A percentile compares a stretch with the other conserved stretches of the same genome.
These are phyloP conservation scores for Haplosporangium sp. DNA, from an alignment of 371 early-diverging fungal species.

Conservation along the genomic window DNA sequence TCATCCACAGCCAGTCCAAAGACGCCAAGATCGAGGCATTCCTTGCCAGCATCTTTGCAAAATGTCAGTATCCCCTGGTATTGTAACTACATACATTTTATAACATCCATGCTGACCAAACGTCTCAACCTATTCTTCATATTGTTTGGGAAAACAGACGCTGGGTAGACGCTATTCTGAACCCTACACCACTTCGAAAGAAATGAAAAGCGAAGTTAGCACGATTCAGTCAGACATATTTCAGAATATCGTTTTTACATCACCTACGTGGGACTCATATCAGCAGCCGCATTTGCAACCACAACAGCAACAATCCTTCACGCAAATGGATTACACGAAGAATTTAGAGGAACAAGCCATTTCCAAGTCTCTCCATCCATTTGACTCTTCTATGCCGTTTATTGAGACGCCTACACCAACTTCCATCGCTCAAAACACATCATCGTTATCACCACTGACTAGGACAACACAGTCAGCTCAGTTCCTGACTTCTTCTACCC, in stretches of 20 bases:
- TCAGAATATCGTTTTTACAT: conserved; percentile 1
- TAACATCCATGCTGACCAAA: background rate
- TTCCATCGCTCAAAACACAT: background rate
- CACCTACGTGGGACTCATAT: background rate
- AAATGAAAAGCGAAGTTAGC: background rate
- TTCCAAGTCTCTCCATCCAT: conserved; percentile 14
- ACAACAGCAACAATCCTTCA: background rate
- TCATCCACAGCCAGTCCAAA: background rate
- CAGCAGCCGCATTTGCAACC: background rate
- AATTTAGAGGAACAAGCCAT: background rate
- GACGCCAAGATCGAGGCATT: background rate
- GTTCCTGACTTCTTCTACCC: conserved; percentile 2
- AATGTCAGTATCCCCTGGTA: conserved; percentile 5
- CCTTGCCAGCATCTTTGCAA: conserved; percentile 3
- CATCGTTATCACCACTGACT: background rate
- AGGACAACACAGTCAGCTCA: background rate
- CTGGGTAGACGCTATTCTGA: conserved; percentile 13
- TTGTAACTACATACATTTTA: no score
- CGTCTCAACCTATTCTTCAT: background rate
- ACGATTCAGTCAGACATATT: background rate
- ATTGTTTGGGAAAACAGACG: background rate
- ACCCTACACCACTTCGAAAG: conserved; percentile 8
- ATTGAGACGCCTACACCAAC: background rate
- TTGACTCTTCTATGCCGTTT: conserved; percentile 3
- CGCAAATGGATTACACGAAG: background rate